Percentiles rank a stretch among this genome's conserved stretches.
Conservation (phyloP, 805 yeast genomes). For the Clavispora asparagi region DNA sequence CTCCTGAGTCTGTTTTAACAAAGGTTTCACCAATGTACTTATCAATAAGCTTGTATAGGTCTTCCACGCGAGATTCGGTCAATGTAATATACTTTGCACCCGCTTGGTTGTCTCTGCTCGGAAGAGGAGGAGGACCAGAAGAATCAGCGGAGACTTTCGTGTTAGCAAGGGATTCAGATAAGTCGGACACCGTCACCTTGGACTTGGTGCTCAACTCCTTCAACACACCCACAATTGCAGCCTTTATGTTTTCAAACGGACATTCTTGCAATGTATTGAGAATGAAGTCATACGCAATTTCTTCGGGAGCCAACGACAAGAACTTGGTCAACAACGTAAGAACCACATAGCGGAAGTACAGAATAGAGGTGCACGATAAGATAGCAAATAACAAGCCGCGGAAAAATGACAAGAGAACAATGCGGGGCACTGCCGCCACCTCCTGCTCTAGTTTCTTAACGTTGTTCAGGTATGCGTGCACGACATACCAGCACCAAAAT, state of each 20-base stretch:
- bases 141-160: slow-evolving; percentile 17
- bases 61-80: slow-evolving; percentile 35
- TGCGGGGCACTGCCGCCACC: slow-evolving; percentile 26
- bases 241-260: slow-evolving; percentile 57
- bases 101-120: slow-evolving; percentile 17
- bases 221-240: slow-evolving; percentile 60
- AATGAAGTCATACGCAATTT: slow-evolving; percentile 53
- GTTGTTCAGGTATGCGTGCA: slow-evolving; percentile 16
- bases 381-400: slow-evolving; percentile 24
- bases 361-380: slow-evolving; percentile 4
- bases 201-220: slow-evolving; percentile 55
- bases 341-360: slow-evolving; percentile 36
- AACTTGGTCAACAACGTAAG: slow-evolving; percentile 63
- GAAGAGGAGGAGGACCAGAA: slow-evolving; percentile 15
- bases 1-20: slow-evolving; percentile 11
- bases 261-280: slow-evolving; percentile 60
- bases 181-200: slow-evolving; percentile 2
- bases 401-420: slow-evolving; percentile 24
- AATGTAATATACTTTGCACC: slow-evolving; percentile 37
- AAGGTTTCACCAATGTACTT: slow-evolving; percentile 34
- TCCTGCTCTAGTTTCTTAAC: slow-evolving; percentile 21
- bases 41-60: slow-evolving; percentile 40
- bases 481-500: slow-evolving; percentile 37
- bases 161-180: neutral
- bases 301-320: slow-evolving; percentile 54